Percentiles rank a stretch among this genome's conserved stretches.
Conservation (phyloP, 352 stramenopile genomes). For the Pythium myriotylum region DNA sequence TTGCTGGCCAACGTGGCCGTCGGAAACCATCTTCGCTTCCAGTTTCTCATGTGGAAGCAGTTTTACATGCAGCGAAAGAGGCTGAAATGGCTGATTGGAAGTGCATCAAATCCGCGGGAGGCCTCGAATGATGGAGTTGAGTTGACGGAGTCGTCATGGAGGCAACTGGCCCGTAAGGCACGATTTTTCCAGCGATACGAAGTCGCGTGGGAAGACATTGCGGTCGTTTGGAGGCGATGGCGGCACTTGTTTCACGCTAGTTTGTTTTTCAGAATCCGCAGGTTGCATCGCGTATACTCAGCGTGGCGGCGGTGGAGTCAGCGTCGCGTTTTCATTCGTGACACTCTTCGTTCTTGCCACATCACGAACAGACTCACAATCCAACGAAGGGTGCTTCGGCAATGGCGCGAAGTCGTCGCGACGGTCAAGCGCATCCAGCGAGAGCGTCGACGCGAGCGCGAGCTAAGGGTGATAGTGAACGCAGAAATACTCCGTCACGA, state of each 20-base stretch:
- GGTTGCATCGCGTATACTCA: conserved; percentile 33
- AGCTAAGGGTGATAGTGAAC: conserved; percentile 59
- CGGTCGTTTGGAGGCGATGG: conserved; percentile 54
- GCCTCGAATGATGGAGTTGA: too few relatives aligned
- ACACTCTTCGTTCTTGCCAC: conserved; percentile 25
- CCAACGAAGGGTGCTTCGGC: conserved; percentile 19
- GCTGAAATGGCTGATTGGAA: conserved; percentile 29
- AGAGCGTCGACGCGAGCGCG: conserved; percentile 50
- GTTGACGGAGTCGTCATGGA: neutral
- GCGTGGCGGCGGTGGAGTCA: conserved; percentile 37
- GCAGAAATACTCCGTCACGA: conserved; percentile 53
- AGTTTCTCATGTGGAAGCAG: conserved; percentile 55
- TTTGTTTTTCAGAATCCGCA: conserved; percentile 59
- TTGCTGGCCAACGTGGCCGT: conserved; percentile 43
- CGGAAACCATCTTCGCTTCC: conserved; percentile 42
- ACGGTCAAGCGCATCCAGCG: conserved; percentile 48
- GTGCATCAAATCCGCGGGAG: too few relatives aligned
- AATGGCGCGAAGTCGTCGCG: conserved; percentile 47
- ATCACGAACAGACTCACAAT: conserved; percentile 8
- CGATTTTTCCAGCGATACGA: conserved; percentile 54
- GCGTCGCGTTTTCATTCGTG: conserved; percentile 13
- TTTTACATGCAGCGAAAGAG: conserved; percentile 35
- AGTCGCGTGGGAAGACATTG: conserved; percentile 39
- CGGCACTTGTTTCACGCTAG: conserved; percentile 59
- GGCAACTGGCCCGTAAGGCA: conserved; percentile 32